Evolutionary conservation across 306 rosid genomes (phyloP), one percentile per base, ranked within the genome.

Genomic region (Prunus armeniaca): DNA sequence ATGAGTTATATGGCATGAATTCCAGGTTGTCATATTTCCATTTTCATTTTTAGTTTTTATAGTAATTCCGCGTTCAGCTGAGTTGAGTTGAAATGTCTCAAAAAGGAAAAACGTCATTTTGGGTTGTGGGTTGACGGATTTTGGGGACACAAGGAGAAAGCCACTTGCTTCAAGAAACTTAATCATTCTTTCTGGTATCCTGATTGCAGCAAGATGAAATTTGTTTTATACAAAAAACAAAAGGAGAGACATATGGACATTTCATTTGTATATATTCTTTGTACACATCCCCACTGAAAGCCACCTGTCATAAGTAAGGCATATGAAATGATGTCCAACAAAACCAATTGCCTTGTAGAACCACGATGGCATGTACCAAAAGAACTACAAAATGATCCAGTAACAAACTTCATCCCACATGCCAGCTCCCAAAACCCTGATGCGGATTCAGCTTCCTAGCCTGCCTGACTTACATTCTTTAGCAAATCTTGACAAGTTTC

Each of bases 361-460:
- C 46, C 68, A 54, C 43, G 43, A 67, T 63, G 9, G 50, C 76
- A 27, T 65, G 75, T 24, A 71, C 79, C 76, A 72, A 24, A 69
- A 77, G 47, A 69, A 69, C 85, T 74, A 74, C 76, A 84, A 80
- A 81, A 82, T 68, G 67, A 74, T 54, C 61, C 67, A 74, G 65
- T 79, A 65, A 76, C 30, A 63, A 65, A 72, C 27, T 50, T 66
- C 61, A 74, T 71, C 60, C 72, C 49, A 75, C 76, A 43, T 41
- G 28, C 83, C 60, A 70, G 64, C 82, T 58, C 72, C 60, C 32
- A 15, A 49, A 9, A 78, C 46, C 76, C 43, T 24, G 12, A 12
- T 56, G 64, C 61, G 20, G 9, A 25, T 43, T 3, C 22, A 47
- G 62, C 30, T 41, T 38, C 1, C 12, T 34, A 38, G 22, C 70